A percentile compares a stretch with the other conserved stretches of the same genome.
These are phyloP conservation scores for Allium fistulosum DNA, from an alignment of 106 monocot genomes.

Conservation along the genomic window DNA sequence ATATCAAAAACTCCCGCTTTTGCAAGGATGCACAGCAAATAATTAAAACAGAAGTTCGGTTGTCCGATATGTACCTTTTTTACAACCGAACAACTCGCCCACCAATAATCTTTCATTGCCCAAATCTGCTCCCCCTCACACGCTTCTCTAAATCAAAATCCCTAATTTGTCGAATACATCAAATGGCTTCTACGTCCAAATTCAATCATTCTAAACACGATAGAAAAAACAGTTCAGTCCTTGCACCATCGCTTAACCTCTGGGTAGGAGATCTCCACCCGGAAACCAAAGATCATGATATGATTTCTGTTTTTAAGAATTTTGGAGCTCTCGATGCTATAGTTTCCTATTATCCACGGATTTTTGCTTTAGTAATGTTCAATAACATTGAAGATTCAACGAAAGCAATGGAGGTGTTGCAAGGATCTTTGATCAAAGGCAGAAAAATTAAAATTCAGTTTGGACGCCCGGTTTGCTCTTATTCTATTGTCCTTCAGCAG, in stretches of 20 bases:
- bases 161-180: too few relatives aligned
- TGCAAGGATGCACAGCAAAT: too few relatives aligned
- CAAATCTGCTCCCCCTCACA: too few relatives aligned
- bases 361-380: slow-evolving; percentile 80
- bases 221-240: too few relatives aligned
- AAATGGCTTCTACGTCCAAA: too few relatives aligned
- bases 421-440: slow-evolving; percentile 38
- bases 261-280: slow-evolving; percentile 73
- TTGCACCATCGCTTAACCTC: slow-evolving; percentile 30
- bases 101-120: too few relatives aligned
- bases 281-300: slow-evolving; percentile 48
- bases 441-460: slow-evolving; percentile 54
- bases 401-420: slow-evolving; percentile 51
- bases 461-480: slow-evolving; percentile 36
- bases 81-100: too few relatives aligned
- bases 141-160: too few relatives aligned
- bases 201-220: too few relatives aligned
- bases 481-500: background rate
- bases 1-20: too few relatives aligned
- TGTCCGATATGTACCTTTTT: too few relatives aligned
- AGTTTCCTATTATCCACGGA: slow-evolving; percentile 37
- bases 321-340: slow-evolving; percentile 62
- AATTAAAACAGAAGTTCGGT: too few relatives aligned
- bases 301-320: slow-evolving; percentile 45
- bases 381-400: slow-evolving; percentile 39